A percentile compares a stretch with the other conserved stretches of the same genome.
Evolutionary conservation across 345 rosid species (phyloP).

Genomic region (Sisymbrium altissimum): DNA sequence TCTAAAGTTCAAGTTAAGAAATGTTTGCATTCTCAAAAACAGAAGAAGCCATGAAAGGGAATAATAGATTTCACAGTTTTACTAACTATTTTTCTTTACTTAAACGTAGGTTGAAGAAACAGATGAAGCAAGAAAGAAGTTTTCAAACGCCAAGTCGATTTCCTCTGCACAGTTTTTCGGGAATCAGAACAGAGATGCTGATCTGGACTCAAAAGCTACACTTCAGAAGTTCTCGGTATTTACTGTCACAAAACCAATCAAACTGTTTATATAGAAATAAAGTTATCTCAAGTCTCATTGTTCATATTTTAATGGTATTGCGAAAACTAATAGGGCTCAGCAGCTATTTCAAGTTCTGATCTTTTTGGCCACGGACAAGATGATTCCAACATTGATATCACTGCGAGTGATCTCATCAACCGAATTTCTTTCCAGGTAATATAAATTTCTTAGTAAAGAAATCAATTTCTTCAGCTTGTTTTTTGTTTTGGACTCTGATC

Average conservation of each 20-base stretch:
- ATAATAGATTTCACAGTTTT: background rate
- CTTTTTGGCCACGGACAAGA: conserved; percentile 64
- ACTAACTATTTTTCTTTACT: background rate
- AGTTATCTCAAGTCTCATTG: background rate
- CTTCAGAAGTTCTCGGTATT: conserved; percentile 86
- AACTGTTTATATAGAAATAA: background rate
- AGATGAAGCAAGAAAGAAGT: conserved; percentile 97
- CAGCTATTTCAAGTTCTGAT: conserved; percentile 96
- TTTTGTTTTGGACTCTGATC: background rate
- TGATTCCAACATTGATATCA: conserved; percentile 51
- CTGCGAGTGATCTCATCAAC: conserved; percentile 83
- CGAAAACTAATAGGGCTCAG: conserved; percentile 52
- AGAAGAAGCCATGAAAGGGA: background rate
- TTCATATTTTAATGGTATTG: background rate
- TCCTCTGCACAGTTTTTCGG: conserved; percentile 96
- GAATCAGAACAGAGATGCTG: conserved; percentile 53
- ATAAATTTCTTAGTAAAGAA: background rate
- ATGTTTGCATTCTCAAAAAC: background rate
- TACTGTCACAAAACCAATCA: conserved; percentile 19
- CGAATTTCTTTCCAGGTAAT: conserved; percentile 79
- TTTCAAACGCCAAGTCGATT: conserved; percentile 90
- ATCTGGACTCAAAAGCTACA: conserved; percentile 67
- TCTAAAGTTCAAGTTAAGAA: conserved; percentile 66
- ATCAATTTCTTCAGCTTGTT: background rate
- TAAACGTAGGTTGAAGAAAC: conserved; percentile 67